These are phyloP conservation scores for Silene coronaria DNA, from an alignment of 179 eudicot species.

Conservation along the genomic window DNA sequence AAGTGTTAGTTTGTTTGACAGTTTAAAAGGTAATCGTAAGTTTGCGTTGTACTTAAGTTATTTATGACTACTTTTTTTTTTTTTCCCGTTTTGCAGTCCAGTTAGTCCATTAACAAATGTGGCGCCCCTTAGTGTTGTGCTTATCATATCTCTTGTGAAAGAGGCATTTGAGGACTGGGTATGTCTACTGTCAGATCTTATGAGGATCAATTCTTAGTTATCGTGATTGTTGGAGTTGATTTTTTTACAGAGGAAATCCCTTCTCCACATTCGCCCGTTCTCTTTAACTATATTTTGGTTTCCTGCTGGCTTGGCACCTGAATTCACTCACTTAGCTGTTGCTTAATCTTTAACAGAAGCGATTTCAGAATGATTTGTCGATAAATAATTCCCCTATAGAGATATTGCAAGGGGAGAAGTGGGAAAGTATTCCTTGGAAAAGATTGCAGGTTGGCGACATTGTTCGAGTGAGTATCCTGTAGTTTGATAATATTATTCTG, in stretches of 20 bases:
- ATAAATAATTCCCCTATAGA: conserved; percentile 74
- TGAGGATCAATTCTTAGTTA: too few species aligned
- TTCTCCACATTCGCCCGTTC: neutral
- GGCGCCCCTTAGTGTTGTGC: conserved; percentile 82
- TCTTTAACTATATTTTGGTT: neutral
- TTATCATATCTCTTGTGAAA: conserved; percentile 82
- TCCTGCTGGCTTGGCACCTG: conserved; percentile 11
- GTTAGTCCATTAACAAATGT: conserved; percentile 96
- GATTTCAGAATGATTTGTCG: conserved; percentile 82
- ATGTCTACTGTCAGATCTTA: conserved; percentile 32
- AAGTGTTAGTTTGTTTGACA: conserved; percentile 7
- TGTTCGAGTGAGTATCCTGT: conserved; percentile 57
- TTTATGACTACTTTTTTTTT: conserved; percentile 24
- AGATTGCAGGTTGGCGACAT: conserved; percentile 89
- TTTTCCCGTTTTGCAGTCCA: conserved; percentile 87
- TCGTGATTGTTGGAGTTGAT: neutral
- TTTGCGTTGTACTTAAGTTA: conserved; percentile 7
- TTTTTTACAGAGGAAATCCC: neutral
- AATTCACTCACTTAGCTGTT: conserved; percentile 10
- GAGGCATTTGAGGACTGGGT: conserved; percentile 99
- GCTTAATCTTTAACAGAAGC: conserved; percentile 57
- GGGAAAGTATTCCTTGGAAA: conserved; percentile 79
- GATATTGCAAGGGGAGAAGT: conserved; percentile 56
- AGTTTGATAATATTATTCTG: conserved; percentile 7
- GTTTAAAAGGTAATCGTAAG: neutral